Conservation (phyloP, 108 stramenopile genomes). For the Phaeodactylum tricornutum region DNA sequence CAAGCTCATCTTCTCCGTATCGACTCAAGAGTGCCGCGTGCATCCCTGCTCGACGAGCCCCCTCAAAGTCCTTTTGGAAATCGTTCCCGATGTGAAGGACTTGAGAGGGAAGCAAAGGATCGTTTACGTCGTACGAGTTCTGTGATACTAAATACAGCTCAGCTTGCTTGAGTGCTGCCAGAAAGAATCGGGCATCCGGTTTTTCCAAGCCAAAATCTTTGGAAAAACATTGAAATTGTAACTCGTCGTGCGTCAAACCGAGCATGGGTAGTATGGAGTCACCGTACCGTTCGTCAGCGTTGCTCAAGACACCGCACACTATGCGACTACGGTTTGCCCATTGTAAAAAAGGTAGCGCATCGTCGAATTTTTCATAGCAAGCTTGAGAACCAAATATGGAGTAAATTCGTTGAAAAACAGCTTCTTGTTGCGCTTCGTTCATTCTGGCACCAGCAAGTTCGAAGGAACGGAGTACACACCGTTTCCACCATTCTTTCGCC, state of each 20-base stretch:
- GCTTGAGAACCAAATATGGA: slow-evolving; percentile 43
- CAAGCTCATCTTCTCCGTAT: slow-evolving; percentile 45
- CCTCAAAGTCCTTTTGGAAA: slow-evolving; percentile 58
- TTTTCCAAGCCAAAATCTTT: slow-evolving; percentile 60
- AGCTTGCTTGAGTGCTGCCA: slow-evolving; percentile 37
- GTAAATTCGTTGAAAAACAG: slow-evolving; percentile 61
- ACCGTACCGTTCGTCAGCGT: slow-evolving; percentile 71
- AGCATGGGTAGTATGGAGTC: slow-evolving; percentile 66
- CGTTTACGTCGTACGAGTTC: background rate
- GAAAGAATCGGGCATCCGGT: slow-evolving; percentile 35
- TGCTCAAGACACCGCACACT: slow-evolving; percentile 54
- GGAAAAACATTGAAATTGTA: slow-evolving; percentile 51
- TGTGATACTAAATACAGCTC: slow-evolving; percentile 39
- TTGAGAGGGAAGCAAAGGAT: slow-evolving; percentile 2
- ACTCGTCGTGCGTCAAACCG: slow-evolving; percentile 41
- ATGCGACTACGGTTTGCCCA: slow-evolving; percentile 44
- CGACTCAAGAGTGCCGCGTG: slow-evolving; percentile 52
- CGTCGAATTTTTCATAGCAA: slow-evolving; percentile 47
- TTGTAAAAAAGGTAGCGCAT: slow-evolving; percentile 47
- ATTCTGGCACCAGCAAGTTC: slow-evolving; percentile 21
- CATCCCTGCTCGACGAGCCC: slow-evolving; percentile 47
- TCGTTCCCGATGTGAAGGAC: slow-evolving; percentile 15
- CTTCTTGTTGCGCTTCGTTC: slow-evolving; percentile 32
- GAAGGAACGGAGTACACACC: slow-evolving; percentile 15
- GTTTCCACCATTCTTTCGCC: slow-evolving; percentile 58